Base-by-base conservation (phyloP, 805 yeast genomes). In the Metschnikowia drakensbergensis region DNA sequence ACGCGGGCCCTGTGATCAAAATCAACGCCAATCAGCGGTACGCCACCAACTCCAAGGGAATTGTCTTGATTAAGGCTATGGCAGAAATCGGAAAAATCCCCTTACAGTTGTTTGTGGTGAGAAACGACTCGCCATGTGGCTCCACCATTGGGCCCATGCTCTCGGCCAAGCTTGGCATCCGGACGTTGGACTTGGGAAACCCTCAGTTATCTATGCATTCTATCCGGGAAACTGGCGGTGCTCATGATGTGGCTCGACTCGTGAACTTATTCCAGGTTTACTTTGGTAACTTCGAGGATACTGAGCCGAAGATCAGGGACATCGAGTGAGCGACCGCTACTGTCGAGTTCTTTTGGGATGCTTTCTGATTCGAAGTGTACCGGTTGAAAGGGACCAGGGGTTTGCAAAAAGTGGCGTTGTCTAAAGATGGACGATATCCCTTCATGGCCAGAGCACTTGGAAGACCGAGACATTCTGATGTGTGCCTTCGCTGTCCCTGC, bases 61-160 rank as follows among this genome's bases (percentile, higher is more conserved):
- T 90, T 49, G 88, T 89, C 3, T 66, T 92, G 46, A 58, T 92
- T 43, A 85, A 89, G 62, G 76, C 82, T 53, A 67, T 86, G 45
- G 97, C 95, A 3, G 77, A 82, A 42, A 58, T 60, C 27, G 83
- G 82, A 3, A 68, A 79, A 57, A 84, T 87, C n/a, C 97, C 97
- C 13, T 68, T 92, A 53, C 99, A 92, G 67, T 67, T 90, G 48
- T 89, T 92, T 70, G 97, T 91, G n/a, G 96, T 86, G 27, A 80
- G 92, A 48, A 94, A 92, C 65, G 96, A 87, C 62, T 83, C 95
- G 2, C 88, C 97, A 3, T 92, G 98, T 68, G 99, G 99, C 3
- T 85, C 96, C 1, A 92, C 99, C 1, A 92, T 92, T 60, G 99
- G 98, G 1, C 98, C 98, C 22, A 87, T 91, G 66, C 72, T 92